Conservation (phyloP, 139 green algal genomes). For the Picochlorum sp. region DNA sequence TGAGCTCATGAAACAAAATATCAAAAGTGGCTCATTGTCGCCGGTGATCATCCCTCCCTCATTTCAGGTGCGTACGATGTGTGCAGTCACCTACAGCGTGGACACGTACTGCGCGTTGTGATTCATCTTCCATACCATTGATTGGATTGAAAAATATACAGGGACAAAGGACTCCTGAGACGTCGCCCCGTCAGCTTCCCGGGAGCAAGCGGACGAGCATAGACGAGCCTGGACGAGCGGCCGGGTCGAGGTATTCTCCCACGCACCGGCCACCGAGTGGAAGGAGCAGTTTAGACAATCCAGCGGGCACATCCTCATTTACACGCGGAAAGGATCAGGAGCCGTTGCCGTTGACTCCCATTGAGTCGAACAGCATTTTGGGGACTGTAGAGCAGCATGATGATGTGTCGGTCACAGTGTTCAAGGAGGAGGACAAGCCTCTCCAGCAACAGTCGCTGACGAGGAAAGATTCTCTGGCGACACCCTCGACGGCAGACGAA, state of each 20-base stretch:
- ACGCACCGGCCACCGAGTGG: too few relatives aligned
- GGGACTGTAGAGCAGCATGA: conserved; percentile 1
- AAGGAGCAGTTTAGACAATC: too few relatives aligned
- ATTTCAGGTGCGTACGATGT: conserved; percentile 52
- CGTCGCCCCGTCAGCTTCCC: neutral
- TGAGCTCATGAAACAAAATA: neutral
- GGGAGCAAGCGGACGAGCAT: neutral
- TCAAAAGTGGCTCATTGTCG: conserved; percentile 39
- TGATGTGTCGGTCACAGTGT: too few relatives aligned
- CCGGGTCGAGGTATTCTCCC: neutral
- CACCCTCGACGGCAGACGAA: too few relatives aligned
- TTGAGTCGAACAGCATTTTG: conserved; percentile 3
- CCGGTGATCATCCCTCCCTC: conserved; percentile 75
- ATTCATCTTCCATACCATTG: neutral
- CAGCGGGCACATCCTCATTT: too few relatives aligned
- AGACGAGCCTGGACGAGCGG: neutral
- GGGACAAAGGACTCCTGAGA: conserved; percentile 1
- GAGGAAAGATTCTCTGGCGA: too few relatives aligned
- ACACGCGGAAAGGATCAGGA: too few relatives aligned
- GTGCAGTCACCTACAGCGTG: too few relatives aligned
- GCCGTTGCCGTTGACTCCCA: too few relatives aligned
- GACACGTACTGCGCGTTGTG: too few relatives aligned
- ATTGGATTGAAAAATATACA: neutral
- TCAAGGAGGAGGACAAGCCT: too few relatives aligned
- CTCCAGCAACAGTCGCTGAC: too few relatives aligned